Conservation (phyloP, 2,329 filamentous ascomycete species). For the Nigrograna mackinnonii region DNA sequence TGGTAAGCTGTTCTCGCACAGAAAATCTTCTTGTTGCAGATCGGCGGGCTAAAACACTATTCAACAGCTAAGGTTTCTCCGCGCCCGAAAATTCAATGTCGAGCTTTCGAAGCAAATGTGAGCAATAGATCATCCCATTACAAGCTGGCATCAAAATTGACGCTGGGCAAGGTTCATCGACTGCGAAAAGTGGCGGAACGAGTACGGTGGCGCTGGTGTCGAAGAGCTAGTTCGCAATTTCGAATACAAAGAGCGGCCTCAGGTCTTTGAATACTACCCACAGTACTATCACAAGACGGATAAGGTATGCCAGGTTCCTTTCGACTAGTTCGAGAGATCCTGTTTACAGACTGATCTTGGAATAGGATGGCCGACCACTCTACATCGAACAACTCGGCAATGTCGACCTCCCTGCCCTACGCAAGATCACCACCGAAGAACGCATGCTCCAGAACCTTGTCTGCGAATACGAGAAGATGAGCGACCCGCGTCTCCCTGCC, state of each 20-base stretch:
- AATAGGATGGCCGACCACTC: conserved; percentile 88
- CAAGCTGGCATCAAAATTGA: conserved; percentile 21
- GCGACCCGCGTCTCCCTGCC: conserved; percentile 89
- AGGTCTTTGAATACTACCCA: conserved; percentile 90
- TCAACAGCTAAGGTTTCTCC: conserved; percentile 78
- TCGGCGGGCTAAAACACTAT: conserved; percentile 21
- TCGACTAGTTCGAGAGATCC: not conserved
- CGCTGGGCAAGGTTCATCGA: conserved; percentile 75
- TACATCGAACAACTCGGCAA: conserved; percentile 97
- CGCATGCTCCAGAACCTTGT: conserved; percentile 97
- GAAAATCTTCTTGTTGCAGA: conserved; percentile 1
- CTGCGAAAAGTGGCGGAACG: conserved; percentile 86
- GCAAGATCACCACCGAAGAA: conserved; percentile 88
- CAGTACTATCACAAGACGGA: conserved; percentile 99
- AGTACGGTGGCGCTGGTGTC: conserved; percentile 69
- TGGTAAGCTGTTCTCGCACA: conserved; percentile 60
- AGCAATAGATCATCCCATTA: conserved; percentile 31
- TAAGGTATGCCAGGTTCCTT: conserved; percentile 54
- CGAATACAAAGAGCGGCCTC: conserved; percentile 82
- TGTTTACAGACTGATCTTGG: not conserved
- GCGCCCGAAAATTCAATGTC: conserved; percentile 94
- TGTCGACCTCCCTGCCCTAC: conserved; percentile 86
- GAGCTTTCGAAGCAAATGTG: conserved; percentile 85
- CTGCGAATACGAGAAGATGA: conserved; percentile 95
- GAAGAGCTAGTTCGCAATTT: conserved; percentile 80